Evolutionary conservation across 2,329 filamentous ascomycete species (phyloP), one percentile per base, ranked within the genome.

Genomic region (Cryphonectria naterciae): DNA sequence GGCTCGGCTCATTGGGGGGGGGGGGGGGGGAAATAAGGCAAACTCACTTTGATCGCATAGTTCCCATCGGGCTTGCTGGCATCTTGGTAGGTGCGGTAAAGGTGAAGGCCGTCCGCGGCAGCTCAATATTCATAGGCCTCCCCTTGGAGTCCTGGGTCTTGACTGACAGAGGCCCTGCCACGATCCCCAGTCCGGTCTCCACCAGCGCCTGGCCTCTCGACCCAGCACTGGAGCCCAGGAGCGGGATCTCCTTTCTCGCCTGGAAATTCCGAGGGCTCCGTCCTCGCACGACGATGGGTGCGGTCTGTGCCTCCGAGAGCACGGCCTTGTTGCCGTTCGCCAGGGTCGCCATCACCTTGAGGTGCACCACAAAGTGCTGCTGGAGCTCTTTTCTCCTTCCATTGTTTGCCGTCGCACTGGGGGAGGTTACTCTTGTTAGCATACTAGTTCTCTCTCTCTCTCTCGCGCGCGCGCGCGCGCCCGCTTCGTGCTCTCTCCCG

Each of bases 191-290:
- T 2, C 88, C 88, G 0, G 87, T 89, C 78, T 89, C 88, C n/a
- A 90, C 88, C 63, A 91, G 82, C 49, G 90, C 90, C 79, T 96
- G 95, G 56, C 94, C 90, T n/a, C 92, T 87, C 39, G 93, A 93
- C 37, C 91, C 91, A 32, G 91, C 91, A 74, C 92, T 93, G 22
- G 88, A 90, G 25, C 93, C 93, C 68, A 94, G 88, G 63, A 98
- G 86, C 2, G 95, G 94, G 72, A 97, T 92, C 80, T 98, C 95
- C 80, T 97, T 98, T 67, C 95, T 88, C 13, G 94, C 92, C 80
- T 97, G 94, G 80, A 98, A 98, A 81, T 98, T 98, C 52, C 95
- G 88, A 4, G 95, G 95, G 80, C 95, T 98, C 76, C 95, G 89
- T 49, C 95, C 95, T 73, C 95, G 92, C 41, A 98, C 95, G 68